These are phyloP conservation scores for Penicillium pancosmium DNA, from an alignment of 495 filamentous ascomycete species.

Conservation along the genomic window DNA sequence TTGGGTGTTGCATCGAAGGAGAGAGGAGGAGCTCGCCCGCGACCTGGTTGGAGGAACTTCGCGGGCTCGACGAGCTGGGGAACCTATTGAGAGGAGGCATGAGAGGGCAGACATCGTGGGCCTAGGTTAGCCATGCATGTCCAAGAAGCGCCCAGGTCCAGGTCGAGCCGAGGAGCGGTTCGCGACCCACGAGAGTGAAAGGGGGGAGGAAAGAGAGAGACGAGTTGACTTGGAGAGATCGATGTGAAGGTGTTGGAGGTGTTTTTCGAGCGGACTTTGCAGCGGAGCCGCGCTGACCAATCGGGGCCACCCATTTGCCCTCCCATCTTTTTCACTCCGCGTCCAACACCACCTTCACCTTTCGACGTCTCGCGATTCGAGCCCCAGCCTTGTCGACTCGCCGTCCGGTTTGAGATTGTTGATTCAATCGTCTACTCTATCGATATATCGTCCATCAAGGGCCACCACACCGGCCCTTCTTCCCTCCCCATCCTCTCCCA, in stretches of 20 bases:
- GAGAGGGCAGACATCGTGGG: constrained; percentile 64
- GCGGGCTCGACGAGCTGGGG: constrained; percentile 55
- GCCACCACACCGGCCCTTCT: not conserved
- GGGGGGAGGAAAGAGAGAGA: not conserved
- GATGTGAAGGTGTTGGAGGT: constrained; percentile 2
- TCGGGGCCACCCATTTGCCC: constrained; percentile 40
- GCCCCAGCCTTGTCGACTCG: not conserved
- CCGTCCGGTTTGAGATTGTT: not conserved
- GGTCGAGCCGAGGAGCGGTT: constrained; percentile 13
- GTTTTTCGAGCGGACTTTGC: constrained; percentile 25
- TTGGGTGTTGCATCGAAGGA: constrained; percentile 39
- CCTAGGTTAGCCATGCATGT: constrained; percentile 47
- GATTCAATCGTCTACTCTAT: not conserved
- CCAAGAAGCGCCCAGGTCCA: constrained; percentile 18
- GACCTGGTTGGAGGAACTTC: constrained; percentile 49
- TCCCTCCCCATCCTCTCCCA: not conserved
- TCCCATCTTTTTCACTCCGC: constrained; percentile 43
- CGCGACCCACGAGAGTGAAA: not conserved
- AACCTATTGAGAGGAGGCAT: constrained; percentile 64
- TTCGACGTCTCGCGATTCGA: constrained; percentile 3
- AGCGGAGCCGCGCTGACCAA: constrained; percentile 47
- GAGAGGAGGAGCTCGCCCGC: constrained; percentile 42
- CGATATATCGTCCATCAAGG: not conserved
- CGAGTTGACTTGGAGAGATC: not conserved
- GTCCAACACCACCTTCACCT: constrained; percentile 12